Evolutionary conservation across 2,329 filamentous ascomycete species (phyloP).

Genomic region (Paracorniculantispora psalliotae): DNA sequence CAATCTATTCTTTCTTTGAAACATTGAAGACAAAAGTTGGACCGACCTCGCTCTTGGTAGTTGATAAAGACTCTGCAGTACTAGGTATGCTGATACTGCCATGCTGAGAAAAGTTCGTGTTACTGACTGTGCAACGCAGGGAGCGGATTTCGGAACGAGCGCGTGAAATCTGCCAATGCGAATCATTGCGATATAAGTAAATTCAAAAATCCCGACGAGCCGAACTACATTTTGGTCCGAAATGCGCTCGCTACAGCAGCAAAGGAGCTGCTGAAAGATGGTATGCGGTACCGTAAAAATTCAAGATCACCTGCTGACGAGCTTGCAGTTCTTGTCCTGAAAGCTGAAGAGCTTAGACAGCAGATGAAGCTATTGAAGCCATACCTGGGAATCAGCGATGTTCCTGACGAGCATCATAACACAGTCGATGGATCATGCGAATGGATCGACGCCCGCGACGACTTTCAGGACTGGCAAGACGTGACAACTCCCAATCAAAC

Average conservation of each 20-base stretch:
- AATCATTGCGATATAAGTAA: slow-evolving; percentile 21
- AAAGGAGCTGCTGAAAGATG: slow-evolving; percentile 17
- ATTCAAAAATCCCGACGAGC: slow-evolving; percentile 23
- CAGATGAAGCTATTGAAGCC: slow-evolving; percentile 15
- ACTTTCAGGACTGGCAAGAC: slow-evolving; percentile 24
- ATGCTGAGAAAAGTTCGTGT: neutral
- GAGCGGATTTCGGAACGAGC: slow-evolving; percentile 21
- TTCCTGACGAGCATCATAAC: slow-evolving; percentile 23
- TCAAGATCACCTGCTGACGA: neutral
- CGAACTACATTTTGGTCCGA: slow-evolving; percentile 23
- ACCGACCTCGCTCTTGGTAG: slow-evolving; percentile 22
- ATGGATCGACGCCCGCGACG: slow-evolving; percentile 25
- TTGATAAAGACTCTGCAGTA: slow-evolving; percentile 29
- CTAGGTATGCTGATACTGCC: slow-evolving; percentile 19
- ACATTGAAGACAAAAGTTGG: slow-evolving; percentile 24
- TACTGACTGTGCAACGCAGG: slow-evolving; percentile 1
- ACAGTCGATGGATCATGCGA: slow-evolving; percentile 25
- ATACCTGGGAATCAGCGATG: slow-evolving; percentile 16
- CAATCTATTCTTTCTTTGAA: slow-evolving; percentile 32
- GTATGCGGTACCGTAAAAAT: slow-evolving; percentile 2
- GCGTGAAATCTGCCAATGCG: slow-evolving; percentile 22
- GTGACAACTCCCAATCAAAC: neutral
- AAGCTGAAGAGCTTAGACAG: slow-evolving; percentile 5
- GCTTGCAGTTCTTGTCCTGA: slow-evolving; percentile 12
- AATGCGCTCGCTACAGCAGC: slow-evolving; percentile 21